Percentiles rank a stretch among this genome's conserved stretches.
Evolutionary conservation across 2,329 filamentous ascomycete genomes (phyloP).

Genomic region (Coleophoma eucalyptorum): DNA sequence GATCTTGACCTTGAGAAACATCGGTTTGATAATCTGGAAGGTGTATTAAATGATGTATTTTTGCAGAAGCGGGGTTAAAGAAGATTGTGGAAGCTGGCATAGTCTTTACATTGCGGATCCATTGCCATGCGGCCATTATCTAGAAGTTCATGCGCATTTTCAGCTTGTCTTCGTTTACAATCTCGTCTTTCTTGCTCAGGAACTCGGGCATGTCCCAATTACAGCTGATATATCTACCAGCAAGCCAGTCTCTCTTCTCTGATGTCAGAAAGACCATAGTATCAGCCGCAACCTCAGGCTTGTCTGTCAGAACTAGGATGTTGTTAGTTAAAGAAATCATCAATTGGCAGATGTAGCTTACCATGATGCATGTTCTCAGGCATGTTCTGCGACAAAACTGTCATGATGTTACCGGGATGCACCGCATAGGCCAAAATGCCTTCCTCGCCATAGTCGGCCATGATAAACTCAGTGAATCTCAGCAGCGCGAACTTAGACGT

Average conservation of each 20-base stretch:
- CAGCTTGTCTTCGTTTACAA: constrained; percentile 26
- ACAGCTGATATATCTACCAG: constrained; percentile 33
- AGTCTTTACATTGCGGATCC: too few species aligned
- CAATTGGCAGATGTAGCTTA: constrained; percentile 4
- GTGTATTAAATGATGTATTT: too few species aligned
- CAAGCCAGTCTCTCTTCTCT: constrained; percentile 37
- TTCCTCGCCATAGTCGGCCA: constrained; percentile 38
- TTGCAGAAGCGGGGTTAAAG: too few species aligned
- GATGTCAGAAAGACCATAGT: constrained; percentile 35
- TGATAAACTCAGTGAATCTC: constrained; percentile 44
- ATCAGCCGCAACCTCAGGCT: constrained; percentile 33
- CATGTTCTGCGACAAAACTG: constrained; percentile 30
- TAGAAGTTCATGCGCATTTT: constrained; percentile 20
- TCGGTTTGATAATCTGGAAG: too few species aligned
- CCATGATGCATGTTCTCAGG: constrained; percentile 23
- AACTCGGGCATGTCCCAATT: constrained; percentile 43
- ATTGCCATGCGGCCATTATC: not conserved
- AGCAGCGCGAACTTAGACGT: constrained; percentile 45
- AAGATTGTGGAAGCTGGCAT: too few species aligned
- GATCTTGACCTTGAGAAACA: too few species aligned
- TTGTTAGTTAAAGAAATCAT: constrained; percentile 1
- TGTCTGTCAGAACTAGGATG: constrained; percentile 28
- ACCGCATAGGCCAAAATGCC: constrained; percentile 36
- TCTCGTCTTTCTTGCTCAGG: constrained; percentile 31
- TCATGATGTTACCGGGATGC: constrained; percentile 36